Percentiles rank a stretch among this genome's conserved stretches.
These are phyloP conservation scores for Epichloe scottii DNA, from an alignment of 2,329 filamentous ascomycete species.

Conservation along the genomic window DNA sequence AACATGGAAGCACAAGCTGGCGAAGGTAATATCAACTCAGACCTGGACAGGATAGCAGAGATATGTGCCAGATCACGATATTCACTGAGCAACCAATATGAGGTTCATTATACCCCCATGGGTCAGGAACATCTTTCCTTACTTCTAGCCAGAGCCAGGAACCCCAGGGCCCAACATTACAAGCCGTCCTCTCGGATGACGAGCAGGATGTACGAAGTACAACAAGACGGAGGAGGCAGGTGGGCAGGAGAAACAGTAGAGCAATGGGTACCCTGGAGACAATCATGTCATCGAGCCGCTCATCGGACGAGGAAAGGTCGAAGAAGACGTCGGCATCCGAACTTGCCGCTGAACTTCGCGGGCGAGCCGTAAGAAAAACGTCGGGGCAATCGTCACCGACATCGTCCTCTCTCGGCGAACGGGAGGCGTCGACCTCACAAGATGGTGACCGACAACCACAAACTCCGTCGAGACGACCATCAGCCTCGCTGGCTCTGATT, in stretches of 20 bases:
- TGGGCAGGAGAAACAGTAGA: slow-evolving; percentile 32
- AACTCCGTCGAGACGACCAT: slow-evolving; percentile 14
- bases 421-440: slow-evolving; percentile 14
- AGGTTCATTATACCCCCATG: slow-evolving; percentile 53
- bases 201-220: slow-evolving; percentile 30
- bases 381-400: slow-evolving; percentile 20
- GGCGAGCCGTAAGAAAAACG: slow-evolving; percentile 29
- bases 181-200: slow-evolving; percentile 45
- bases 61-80: slow-evolving; percentile 54
- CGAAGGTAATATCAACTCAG: slow-evolving; percentile 37
- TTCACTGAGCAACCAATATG: slow-evolving; percentile 54
- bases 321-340: slow-evolving; percentile 47
- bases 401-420: slow-evolving; percentile 16
- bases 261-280: slow-evolving; percentile 53
- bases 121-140: slow-evolving; percentile 39
- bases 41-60: slow-evolving; percentile 53
- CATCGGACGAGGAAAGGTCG: slow-evolving; percentile 49
- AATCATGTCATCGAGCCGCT: slow-evolving; percentile 54
- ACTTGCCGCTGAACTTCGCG: slow-evolving; percentile 41
- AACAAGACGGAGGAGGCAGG: slow-evolving; percentile 26
- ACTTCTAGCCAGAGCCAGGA: slow-evolving; percentile 18
- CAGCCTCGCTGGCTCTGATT: slow-evolving; percentile 25
- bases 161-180: slow-evolving; percentile 38
- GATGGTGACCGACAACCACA: slow-evolving; percentile 11
- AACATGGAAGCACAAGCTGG: slow-evolving; percentile 34